Percentiles rank a stretch among this genome's conserved stretches.
Conservation (phyloP, 148 eudicot genomes). For the Polygonum aviculare region DNA sequence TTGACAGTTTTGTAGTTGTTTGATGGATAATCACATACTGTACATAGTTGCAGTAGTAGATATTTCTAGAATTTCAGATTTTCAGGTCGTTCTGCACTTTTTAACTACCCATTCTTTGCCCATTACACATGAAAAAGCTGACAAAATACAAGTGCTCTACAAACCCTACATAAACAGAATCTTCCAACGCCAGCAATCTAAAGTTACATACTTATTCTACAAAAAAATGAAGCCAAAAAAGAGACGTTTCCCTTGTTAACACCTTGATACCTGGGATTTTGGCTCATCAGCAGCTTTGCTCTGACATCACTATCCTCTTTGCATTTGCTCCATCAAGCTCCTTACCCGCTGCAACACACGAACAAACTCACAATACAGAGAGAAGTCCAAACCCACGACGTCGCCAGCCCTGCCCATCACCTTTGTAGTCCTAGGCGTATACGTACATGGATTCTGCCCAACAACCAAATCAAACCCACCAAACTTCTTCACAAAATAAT, state of each 20-base stretch:
- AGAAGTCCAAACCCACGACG: slow-evolving; percentile 48
- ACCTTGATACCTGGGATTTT: not conserved
- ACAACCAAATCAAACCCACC: slow-evolving; percentile 70
- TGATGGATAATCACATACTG: no score
- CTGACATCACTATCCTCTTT: not conserved
- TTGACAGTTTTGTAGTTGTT: no score
- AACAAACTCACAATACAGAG: slow-evolving; percentile 68
- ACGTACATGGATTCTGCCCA: slow-evolving; percentile 60
- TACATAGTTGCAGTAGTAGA: no score
- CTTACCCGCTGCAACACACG: slow-evolving; percentile 70
- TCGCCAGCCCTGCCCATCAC: slow-evolving; percentile 19
- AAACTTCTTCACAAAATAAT: slow-evolving; percentile 35
- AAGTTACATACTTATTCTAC: not conserved
- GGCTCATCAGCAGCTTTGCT: not conserved
- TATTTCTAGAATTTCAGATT: no score
- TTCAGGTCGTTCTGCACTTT: no score
- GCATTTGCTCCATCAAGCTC: slow-evolving; percentile 21
- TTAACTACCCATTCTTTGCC: not conserved
- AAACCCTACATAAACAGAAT: not conserved
- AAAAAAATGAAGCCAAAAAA: not conserved
- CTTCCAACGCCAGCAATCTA: not conserved
- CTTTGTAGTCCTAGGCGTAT: slow-evolving; percentile 26
- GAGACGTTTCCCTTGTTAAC: not conserved
- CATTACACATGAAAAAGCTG: not conserved
- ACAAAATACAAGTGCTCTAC: not conserved